Percentiles rank a stretch among this genome's conserved stretches.
Conservation (phyloP, 495 filamentous ascomycete genomes). For the Pseudomonodictys pantanalensis region DNA sequence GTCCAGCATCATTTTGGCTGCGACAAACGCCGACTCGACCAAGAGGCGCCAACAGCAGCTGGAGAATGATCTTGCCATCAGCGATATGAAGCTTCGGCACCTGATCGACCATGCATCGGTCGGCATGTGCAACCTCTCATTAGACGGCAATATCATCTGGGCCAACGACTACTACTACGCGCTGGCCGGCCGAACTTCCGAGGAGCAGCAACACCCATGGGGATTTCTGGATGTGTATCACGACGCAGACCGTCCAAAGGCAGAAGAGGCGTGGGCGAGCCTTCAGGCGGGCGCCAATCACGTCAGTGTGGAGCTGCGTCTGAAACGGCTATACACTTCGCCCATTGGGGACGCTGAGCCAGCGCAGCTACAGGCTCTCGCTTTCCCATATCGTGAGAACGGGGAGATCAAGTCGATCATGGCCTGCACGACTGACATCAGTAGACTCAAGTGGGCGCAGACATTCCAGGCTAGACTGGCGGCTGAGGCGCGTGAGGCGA, state of each 20-base stretch:
- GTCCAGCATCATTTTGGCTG: conserved; percentile 10
- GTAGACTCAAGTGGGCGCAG: conserved; percentile 34
- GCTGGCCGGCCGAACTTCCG: not conserved
- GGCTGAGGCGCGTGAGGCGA: conserved; percentile 35
- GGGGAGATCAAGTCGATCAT: conserved; percentile 20
- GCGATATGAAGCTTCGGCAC: conserved; percentile 20
- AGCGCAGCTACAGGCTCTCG: conserved; percentile 18
- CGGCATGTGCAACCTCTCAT: conserved; percentile 19
- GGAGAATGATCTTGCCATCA: conserved; percentile 13
- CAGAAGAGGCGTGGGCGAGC: not conserved
- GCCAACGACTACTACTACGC: conserved; percentile 26
- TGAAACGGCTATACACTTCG: conserved; percentile 19
- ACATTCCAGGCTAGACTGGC: conserved; percentile 33
- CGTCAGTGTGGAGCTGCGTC: conserved; percentile 13
- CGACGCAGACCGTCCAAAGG: conserved; percentile 16
- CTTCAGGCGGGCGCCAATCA: conserved; percentile 2
- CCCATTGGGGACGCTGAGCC: conserved; percentile 19
- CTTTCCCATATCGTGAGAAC: conserved; percentile 22
- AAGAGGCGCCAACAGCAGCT: conserved; percentile 13
- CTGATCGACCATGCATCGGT: conserved; percentile 28
- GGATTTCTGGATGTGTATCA: conserved; percentile 12
- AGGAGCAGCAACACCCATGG: not conserved
- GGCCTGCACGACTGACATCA: conserved; percentile 37
- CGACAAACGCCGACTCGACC: conserved; percentile 3
- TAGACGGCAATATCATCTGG: conserved; percentile 18